These are phyloP conservation scores for Xylaria castorea DNA, from an alignment of 495 filamentous ascomycete species.

Conservation along the genomic window DNA sequence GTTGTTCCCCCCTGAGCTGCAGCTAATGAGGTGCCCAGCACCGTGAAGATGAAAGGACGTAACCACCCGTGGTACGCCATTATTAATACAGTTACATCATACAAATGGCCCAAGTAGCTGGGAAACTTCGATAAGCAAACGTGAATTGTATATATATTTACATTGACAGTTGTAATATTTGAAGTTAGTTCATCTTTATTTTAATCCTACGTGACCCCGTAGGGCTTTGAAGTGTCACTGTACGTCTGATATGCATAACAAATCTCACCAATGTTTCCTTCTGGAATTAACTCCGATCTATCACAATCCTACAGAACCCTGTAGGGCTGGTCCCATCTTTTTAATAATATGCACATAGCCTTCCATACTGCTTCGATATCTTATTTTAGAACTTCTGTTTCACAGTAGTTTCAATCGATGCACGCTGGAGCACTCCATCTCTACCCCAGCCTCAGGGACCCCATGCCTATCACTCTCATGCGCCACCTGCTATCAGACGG, in stretches of 20 bases:
- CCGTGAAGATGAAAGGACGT: background rate
- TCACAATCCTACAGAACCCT: background rate
- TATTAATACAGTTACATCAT: slow-evolving; percentile 8
- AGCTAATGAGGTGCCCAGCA: slow-evolving; percentile 11
- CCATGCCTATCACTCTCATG: background rate
- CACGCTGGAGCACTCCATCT: background rate
- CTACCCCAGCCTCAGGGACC: background rate
- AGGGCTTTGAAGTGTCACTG: background rate
- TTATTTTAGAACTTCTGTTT: slow-evolving; percentile 6
- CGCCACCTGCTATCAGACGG: slow-evolving; percentile 6
- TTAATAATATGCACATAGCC: background rate
- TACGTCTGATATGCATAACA: background rate
- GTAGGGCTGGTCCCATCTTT: background rate
- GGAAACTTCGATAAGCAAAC: background rate
- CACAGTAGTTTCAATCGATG: background rate
- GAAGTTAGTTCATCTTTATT: background rate
- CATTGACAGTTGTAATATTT: background rate
- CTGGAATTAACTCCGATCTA: background rate
- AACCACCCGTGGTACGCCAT: slow-evolving; percentile 15
- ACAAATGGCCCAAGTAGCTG: background rate
- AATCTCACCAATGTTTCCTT: background rate
- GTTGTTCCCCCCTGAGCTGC: background rate
- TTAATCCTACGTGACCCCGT: slow-evolving; percentile 4
- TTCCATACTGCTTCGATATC: background rate
- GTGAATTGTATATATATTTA: background rate